Conservation (phyloP, 2,329 filamentous ascomycete genomes). For the Ampelomyces quisqualis region DNA sequence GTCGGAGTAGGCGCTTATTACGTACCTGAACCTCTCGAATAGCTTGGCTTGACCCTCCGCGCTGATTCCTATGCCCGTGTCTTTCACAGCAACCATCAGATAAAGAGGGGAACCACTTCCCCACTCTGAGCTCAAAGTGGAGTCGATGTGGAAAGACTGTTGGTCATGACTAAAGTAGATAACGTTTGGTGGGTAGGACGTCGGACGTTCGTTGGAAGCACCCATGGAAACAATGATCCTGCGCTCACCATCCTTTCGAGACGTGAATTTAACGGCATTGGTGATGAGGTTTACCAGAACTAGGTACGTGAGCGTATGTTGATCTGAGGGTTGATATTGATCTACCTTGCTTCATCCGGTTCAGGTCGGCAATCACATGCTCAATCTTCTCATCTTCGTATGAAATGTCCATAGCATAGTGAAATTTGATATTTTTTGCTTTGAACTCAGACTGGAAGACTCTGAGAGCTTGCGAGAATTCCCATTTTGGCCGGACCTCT, state of each 20-base stretch:
- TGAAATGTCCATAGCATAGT: constrained; percentile 46
- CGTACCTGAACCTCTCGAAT: constrained; percentile 48
- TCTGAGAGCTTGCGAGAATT: constrained; percentile 42
- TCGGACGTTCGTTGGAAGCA: constrained; percentile 40
- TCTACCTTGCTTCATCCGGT: constrained; percentile 42
- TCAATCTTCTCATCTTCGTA: constrained; percentile 44
- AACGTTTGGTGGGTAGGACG: constrained; percentile 48
- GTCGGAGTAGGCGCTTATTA: background rate
- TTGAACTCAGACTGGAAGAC: constrained; percentile 46
- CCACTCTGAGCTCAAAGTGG: constrained; percentile 47
- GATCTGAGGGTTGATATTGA: no score
- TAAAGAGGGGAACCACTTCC: constrained; percentile 44
- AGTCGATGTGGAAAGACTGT: constrained; percentile 43
- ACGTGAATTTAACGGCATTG: constrained; percentile 52
- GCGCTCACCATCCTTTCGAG: constrained; percentile 40
- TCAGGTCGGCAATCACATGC: constrained; percentile 42
- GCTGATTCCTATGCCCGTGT: constrained; percentile 48
- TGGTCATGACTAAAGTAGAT: constrained; percentile 47
- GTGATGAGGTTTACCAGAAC: constrained; percentile 49
- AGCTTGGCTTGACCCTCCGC: constrained; percentile 44
- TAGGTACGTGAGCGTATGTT: constrained; percentile 13
- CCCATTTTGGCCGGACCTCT: constrained; percentile 41
- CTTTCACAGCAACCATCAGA: constrained; percentile 49
- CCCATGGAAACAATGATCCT: constrained; percentile 48
- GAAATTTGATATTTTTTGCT: constrained; percentile 41